Conservation (phyloP, 257 asterid species). For the Capsicum pubescens region DNA sequence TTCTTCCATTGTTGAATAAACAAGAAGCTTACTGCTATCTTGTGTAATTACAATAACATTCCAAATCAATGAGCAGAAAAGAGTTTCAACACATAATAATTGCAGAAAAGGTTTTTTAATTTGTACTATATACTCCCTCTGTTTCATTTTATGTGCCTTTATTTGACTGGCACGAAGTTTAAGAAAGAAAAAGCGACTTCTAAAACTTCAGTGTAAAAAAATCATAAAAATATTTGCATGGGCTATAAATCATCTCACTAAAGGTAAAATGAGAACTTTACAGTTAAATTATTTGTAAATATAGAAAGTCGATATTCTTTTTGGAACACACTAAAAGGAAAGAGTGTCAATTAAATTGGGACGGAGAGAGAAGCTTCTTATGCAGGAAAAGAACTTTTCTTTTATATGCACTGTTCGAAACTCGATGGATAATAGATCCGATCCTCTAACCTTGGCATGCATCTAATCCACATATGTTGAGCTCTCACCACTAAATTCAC, state of each 20-base stretch:
- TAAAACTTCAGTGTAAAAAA: neutral
- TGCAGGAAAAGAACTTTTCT: neutral
- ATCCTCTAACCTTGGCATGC: neutral
- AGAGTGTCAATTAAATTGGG: neutral
- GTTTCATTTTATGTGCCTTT: neutral
- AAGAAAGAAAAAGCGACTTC: neutral
- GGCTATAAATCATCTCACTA: neutral
- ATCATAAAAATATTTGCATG: neutral
- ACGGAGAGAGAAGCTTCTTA: neutral
- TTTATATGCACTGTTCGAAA: neutral
- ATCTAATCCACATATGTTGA: neutral
- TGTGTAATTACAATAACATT: too few species aligned
- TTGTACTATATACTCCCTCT: neutral
- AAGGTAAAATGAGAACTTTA: neutral
- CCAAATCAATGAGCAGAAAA: neutral
- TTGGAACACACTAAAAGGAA: neutral
- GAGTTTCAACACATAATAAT: neutral
- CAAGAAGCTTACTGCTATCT: too few species aligned
- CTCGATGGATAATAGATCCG: too few species aligned
- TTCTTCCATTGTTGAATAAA: too few species aligned
- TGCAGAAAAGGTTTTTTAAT: neutral
- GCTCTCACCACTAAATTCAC: neutral
- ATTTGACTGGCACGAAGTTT: neutral
- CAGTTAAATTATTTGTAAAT: neutral
- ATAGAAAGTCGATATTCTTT: neutral